These are phyloP conservation scores for Millerago galiae DNA, from an alignment of 805 yeast species.

Conservation along the genomic window DNA sequence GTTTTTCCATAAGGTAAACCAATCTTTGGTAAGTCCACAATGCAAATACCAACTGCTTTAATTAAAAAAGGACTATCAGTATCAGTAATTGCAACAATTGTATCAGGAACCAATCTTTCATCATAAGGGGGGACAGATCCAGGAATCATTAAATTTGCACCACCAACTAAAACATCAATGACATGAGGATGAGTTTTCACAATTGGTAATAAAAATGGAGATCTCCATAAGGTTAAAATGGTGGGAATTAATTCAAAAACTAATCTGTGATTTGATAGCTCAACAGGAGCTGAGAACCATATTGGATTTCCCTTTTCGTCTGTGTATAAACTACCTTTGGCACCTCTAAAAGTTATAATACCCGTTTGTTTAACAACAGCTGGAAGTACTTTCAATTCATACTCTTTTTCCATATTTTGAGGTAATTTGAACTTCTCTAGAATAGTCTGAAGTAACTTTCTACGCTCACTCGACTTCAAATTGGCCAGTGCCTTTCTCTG, in stretches of 20 bases:
- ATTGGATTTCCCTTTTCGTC: slow-evolving; percentile 61
- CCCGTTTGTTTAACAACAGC: slow-evolving; percentile 49
- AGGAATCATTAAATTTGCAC: slow-evolving; percentile 79
- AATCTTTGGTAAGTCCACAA: slow-evolving; percentile 38
- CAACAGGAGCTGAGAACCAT: slow-evolving; percentile 62
- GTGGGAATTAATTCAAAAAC: slow-evolving; percentile 51
- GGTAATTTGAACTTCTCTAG: slow-evolving; percentile 36
- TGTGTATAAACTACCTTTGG: slow-evolving; percentile 58
- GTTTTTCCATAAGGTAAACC: slow-evolving; percentile 49
- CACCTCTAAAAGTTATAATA: slow-evolving; percentile 45
- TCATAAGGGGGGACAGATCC: slow-evolving; percentile 62
- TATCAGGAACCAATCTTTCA: slow-evolving; percentile 38
- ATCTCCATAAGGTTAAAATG: slow-evolving; percentile 63
- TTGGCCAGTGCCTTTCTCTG: slow-evolving; percentile 68
- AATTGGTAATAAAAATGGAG: slow-evolving; percentile 58
- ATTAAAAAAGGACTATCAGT: slow-evolving; percentile 53
- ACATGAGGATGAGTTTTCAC: slow-evolving; percentile 72
- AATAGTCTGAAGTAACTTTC: slow-evolving; percentile 41
- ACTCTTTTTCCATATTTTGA: slow-evolving; percentile 22
- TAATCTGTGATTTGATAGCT: slow-evolving; percentile 7
- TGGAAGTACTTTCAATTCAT: slow-evolving; percentile 19
- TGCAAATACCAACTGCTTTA: slow-evolving; percentile 66
- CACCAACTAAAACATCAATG: slow-evolving; percentile 59
- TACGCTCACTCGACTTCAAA: slow-evolving; percentile 75
- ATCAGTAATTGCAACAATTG: slow-evolving; percentile 67